Evolutionary conservation across 2,329 filamentous ascomycete genomes (phyloP), one percentile per base, ranked within the genome.

Genomic region (Fusarium haematococcum): DNA sequence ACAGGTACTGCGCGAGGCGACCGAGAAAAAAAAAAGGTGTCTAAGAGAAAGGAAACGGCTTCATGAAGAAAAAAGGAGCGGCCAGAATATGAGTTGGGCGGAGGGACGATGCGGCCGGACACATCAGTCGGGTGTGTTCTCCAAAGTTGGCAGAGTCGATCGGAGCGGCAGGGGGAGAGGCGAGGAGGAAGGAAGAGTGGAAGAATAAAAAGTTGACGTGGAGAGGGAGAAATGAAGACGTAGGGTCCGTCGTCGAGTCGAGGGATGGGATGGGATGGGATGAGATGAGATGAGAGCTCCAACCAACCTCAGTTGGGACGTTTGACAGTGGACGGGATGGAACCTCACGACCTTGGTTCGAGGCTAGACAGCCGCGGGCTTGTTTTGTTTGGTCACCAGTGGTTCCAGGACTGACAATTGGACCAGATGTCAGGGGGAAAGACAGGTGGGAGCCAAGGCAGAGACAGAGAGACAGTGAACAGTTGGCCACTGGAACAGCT

Each of bases 101-200:
- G 65, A 74, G 73, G 50, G 70, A 76, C 68, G 77, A 78, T 78
- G 75, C 76, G 76, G 77, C 78, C 77, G 75, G 75, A 80, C 76
- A 79, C 81, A 83, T 83, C 75, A 80, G 69, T 63, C 61, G 59
- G 61, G 48, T 45, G 62, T 58, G 33, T 39, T 75, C 65, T 66
- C 73, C 68, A 64, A 48, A 30, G 45, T 50, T 64, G 67, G 56
- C 23, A 20, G 50, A 68, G 59, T 75, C 67, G 65, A 39, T 58
- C 64, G 65, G 65, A 69, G 59, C 57, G 67, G 64, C 59, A 68
- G 70, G 52, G 60, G 67, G 62, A 52, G 62, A 69, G 57, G 62
- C 45, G 52, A 63, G 33, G 50, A 63, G 23, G 23, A n/a, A 41
- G 33, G 43, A 35, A 33, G 70, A 56, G 33, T 25, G 59, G 48